These are phyloP conservation scores for Rehmannia glutinosa DNA, from an alignment of 257 asterid species.

Conservation along the genomic window DNA sequence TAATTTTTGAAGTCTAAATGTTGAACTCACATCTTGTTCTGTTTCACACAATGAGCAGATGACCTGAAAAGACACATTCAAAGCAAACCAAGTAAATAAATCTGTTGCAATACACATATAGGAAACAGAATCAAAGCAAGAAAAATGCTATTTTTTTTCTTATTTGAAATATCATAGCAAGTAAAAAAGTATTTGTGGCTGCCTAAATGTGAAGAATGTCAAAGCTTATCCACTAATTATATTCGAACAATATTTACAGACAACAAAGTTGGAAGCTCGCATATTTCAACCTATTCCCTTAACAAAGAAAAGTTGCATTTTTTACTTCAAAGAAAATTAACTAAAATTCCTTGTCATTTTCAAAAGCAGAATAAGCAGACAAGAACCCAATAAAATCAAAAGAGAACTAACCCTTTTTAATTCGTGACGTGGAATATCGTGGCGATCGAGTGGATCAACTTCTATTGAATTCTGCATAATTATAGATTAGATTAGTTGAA, in stretches of 20 bases:
- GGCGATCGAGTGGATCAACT: conserved; percentile 53
- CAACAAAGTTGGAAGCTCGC: not conserved
- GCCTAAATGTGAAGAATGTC: not conserved
- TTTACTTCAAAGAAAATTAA: not conserved
- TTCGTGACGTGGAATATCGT: conserved; percentile 72
- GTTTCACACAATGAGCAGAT: conserved; percentile 29
- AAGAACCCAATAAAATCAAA: not conserved
- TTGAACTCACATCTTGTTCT: conserved; percentile 34
- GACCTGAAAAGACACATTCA: conserved; percentile 19
- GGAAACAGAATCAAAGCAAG: too few relatives aligned
- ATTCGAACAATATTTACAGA: not conserved
- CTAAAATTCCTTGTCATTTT: not conserved
- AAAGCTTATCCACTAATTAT: conserved; percentile 10
- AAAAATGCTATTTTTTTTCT: not conserved
- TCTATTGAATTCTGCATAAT: conserved; percentile 56
- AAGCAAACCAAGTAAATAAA: not conserved
- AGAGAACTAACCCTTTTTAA: conserved; percentile 43
- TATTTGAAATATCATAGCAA: too few relatives aligned
- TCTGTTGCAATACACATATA: not conserved
- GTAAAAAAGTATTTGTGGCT: not conserved
- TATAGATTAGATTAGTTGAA: not conserved
- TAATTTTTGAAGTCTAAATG: not conserved
- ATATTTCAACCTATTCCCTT: not conserved
- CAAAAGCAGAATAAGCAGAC: not conserved
- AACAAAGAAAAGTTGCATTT: too few relatives aligned